phyloP scores from a whole-genome alignment of 148 eudicot genomes.

The Pharnaceum exiguum region DNA sequence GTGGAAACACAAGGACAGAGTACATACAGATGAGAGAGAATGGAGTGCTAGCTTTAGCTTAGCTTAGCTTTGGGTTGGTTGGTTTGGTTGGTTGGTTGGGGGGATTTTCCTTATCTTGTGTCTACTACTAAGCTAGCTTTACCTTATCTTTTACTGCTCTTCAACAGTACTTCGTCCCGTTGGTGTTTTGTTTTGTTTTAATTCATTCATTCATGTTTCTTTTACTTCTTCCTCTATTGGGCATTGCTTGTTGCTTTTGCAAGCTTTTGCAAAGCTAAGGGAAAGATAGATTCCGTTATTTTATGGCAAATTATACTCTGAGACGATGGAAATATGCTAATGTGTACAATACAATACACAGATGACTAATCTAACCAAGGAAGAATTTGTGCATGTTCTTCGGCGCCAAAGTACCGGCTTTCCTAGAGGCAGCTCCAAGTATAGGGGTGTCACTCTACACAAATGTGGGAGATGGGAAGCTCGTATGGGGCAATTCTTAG shows the following conservation, averaged over 20 bases:
- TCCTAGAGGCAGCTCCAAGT: constrained; percentile 96
- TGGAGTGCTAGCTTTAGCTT: not conserved
- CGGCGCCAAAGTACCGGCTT: constrained; percentile 94
- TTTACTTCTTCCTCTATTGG: not conserved
- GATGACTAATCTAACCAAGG: constrained; percentile 92
- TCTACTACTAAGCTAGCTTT: constrained; percentile 5
- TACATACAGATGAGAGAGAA: not conserved
- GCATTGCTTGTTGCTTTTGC: not conserved
- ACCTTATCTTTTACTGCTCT: constrained; percentile 19
- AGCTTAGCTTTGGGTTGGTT: constrained; percentile 1
- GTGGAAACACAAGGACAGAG: not conserved
- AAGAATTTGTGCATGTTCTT: constrained; percentile 94
- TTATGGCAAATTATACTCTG: not conserved
- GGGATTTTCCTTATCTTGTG: not conserved
- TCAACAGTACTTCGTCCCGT: not conserved
- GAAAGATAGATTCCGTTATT: not conserved
- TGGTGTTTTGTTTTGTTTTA: too few species aligned
- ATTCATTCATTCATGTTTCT: not conserved
- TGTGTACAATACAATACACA: constrained; percentile 13
- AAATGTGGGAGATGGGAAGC: constrained; percentile 99
- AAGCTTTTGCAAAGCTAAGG: not conserved
- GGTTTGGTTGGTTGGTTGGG: constrained; percentile 25
- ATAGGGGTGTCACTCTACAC: constrained; percentile 94
- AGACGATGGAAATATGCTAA: too few species aligned
- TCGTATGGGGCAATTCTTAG: constrained; percentile 96